These are phyloP conservation scores for Fusarium sterilihyphosum DNA, from an alignment of 2,329 filamentous ascomycete genomes.

Conservation along the genomic window DNA sequence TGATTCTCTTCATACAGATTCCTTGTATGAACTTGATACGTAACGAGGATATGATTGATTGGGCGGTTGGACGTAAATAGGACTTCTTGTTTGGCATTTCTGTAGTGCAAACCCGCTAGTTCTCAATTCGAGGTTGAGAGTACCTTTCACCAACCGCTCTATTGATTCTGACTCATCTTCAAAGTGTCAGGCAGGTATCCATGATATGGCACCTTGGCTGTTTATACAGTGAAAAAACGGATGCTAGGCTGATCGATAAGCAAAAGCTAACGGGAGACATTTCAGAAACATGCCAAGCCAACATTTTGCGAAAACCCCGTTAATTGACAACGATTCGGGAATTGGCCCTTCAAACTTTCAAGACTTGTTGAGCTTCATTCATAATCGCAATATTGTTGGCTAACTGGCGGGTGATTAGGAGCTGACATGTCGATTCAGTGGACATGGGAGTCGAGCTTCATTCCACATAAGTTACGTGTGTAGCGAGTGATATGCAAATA, in stretches of 20 bases:
- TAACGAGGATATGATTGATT: not conserved
- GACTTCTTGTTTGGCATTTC: not conserved
- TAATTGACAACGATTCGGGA: fast-evolving
- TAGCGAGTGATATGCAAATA: not conserved
- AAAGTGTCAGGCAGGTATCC: not conserved
- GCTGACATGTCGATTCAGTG: fast-evolving
- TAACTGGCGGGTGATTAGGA: fast-evolving
- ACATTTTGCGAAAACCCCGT: fast-evolving
- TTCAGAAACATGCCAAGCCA: too few species aligned
- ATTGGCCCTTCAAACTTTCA: not conserved
- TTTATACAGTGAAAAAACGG: not conserved
- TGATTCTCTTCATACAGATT: not conserved
- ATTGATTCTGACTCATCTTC: not conserved
- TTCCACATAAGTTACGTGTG: fast-evolving
- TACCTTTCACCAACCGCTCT: not conserved
- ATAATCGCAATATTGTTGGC: not conserved
- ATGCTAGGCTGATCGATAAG: not conserved
- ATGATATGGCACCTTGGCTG: too few species aligned
- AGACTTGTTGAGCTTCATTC: fast-evolving
- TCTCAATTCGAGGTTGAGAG: not conserved
- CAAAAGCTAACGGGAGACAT: not conserved
- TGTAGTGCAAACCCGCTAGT: not conserved
- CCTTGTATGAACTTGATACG: fast-evolving
- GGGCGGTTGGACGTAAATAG: not conserved
- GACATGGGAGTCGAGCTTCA: fast-evolving